phyloP scores from a whole-genome alignment of 1,139 yeast genomes.

The Candida albicans region DNA sequence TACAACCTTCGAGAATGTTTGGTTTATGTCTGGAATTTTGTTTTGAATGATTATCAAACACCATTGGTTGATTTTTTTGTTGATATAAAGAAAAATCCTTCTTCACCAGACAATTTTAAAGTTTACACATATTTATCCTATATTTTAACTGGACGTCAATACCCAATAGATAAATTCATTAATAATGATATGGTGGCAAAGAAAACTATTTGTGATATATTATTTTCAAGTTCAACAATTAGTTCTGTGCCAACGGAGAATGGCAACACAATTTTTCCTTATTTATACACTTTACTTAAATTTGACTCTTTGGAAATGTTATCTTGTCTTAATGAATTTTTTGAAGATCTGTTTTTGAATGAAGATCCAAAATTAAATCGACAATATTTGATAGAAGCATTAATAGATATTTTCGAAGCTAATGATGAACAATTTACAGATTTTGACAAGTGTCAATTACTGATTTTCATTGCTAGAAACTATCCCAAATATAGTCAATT shows the following conservation, averaged over 20 bases:
- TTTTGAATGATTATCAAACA: conserved; percentile 63
- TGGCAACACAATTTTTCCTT: conserved; percentile 56
- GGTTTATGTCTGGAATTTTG: conserved; percentile 65
- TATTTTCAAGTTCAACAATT: conserved; percentile 38
- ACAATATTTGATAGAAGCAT: conserved; percentile 66
- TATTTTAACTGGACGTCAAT: conserved; percentile 73
- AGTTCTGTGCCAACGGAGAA: conserved; percentile 12
- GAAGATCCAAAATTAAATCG: conserved; percentile 45
- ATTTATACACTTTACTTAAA: conserved; percentile 49
- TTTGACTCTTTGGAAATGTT: conserved; percentile 59
- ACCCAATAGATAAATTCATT: conserved; percentile 64
- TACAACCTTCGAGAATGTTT: conserved; percentile 59
- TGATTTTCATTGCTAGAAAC: conserved; percentile 73
- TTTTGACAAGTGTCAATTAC: conserved; percentile 43
- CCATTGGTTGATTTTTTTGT: conserved; percentile 63
- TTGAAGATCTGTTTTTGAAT: conserved; percentile 71
- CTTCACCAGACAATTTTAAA: conserved; percentile 25
- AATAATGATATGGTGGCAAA: conserved; percentile 36
- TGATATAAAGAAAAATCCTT: conserved; percentile 25
- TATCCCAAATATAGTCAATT: conserved; percentile 81
- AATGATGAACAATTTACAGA: conserved; percentile 30
- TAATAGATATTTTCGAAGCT: conserved; percentile 52
- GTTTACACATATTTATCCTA: conserved; percentile 66
- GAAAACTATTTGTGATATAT: conserved; percentile 46
- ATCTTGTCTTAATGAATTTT: conserved; percentile 69